Base-by-base conservation (phyloP, 1,139 yeast genomes). In the Hanseniaspora gamundiae region DNA sequence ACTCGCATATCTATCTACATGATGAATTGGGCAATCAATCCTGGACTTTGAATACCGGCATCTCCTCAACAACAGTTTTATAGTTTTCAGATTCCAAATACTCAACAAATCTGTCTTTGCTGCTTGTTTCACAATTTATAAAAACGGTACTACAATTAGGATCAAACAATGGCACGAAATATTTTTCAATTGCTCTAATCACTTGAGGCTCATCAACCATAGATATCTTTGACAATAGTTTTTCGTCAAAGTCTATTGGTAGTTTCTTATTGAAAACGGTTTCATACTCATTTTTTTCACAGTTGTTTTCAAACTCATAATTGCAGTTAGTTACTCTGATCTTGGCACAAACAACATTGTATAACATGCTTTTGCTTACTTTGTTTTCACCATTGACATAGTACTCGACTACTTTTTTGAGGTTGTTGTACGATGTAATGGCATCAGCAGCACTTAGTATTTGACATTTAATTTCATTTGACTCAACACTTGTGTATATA, bases 361-460 rank as follows among this genome's bases (percentile, higher is more conserved):
- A 78, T 30, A 85, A 66, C 49, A 74, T 66, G 41, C 74, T 66
- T 13, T 64, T 61, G 45, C 84, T 93, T 52, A 88, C 70, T 22
- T 63, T 59, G 2, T 63, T 55, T 4, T 52, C 60, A 1, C 86
- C 93, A 43, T 55, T 53, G 1, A 78, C 80, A 54, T 71, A 75
- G 35, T 73, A 78, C 2, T 69, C 62, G 11, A 87, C 81, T 47
- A 86, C 78, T 36, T 71, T 64, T 51, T 75, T 75, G 9, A 87
- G 87, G 14, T 76, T 80, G 14, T 65, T 58, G 65, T 80, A 78
- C 4, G 94, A 86, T 51, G 77, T 76, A 45, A 75, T 70, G 1
- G 83, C 78, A 60, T 91, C 96, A 0, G 95, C 74, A n/a, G 94
- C 95, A 50, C 96, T 72, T 57, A 85, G 84, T 26, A 91, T 69